Evolutionary conservation across 2,329 filamentous ascomycete genomes (phyloP), one percentile per base, ranked within the genome.

Genomic region (Fusarium denticulatum): DNA sequence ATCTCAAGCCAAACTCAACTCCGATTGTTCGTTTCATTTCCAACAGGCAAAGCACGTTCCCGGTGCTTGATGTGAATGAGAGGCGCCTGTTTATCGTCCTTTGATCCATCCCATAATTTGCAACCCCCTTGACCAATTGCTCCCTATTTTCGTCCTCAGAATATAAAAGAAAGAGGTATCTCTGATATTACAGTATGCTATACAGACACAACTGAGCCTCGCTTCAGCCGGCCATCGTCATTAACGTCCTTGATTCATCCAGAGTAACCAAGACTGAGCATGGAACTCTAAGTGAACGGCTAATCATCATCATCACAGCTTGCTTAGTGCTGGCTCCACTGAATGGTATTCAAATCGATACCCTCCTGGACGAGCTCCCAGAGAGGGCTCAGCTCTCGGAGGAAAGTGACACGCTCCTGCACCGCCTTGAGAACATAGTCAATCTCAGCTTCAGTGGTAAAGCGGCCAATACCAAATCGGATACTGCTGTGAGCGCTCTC

Each of bases 291-390:
- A 20, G 20, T 40, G 40, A 62, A 36, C 32, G 39, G 26, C 60
- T 36, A 64, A 59, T 56, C 47, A 46, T 67, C 57, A 52, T 71
- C 36, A 45, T 46, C 34, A 46, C 24, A 60, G 28, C 34, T 36
- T 45, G 12, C 67, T 89, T 86, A 98, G 83, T 99, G 96, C 86
- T 98, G 95, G 81, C 93, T 97, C 96, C 96, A 99, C 85, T 99
- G 92, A 79, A 99, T 99, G 47, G 94, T 97, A 84, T 97, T 94
- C 76, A 99, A 85, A 80, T 97, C 96, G 73, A 99, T 90, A 22
- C 96, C 96, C 82, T 99, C 96, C 85, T 99, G 96, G 18, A 99
- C 96, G 74, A 99, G 85, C 84, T 99, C 96, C 96, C 96, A 99
- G 64, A 99, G 85, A 43, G 96, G 96, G 81, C 95, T 98, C 75